phyloP scores from a whole-genome alignment of 2,329 filamentous ascomycete genomes.

The Monascus ruber region DNA sequence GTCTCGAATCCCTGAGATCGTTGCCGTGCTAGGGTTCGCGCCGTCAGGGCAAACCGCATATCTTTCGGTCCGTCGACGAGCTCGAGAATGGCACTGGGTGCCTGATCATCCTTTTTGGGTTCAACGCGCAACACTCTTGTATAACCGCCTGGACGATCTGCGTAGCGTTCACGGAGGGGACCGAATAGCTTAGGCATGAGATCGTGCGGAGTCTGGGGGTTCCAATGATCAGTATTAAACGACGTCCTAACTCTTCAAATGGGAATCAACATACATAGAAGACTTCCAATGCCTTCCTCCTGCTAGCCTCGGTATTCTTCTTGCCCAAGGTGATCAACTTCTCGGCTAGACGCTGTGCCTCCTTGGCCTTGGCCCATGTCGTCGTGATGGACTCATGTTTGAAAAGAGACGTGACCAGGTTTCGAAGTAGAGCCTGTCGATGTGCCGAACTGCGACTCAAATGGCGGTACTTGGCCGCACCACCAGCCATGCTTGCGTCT shows the following conservation, averaged over 20 bases:
- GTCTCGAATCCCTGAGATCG: constrained; percentile 41
- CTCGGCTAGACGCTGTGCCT: constrained; percentile 85
- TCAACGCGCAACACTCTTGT: constrained; percentile 90
- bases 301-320: constrained; percentile 75
- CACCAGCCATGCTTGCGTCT: constrained; percentile 61
- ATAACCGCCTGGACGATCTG: constrained; percentile 73
- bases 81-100: constrained; percentile 79
- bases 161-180: constrained; percentile 68
- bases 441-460: constrained; percentile 77
- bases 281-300: constrained; percentile 62
- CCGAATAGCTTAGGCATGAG: constrained; percentile 77
- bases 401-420: constrained; percentile 90
- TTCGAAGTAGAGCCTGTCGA: constrained; percentile 83
- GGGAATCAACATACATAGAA: constrained; percentile 58
- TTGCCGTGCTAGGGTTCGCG: constrained; percentile 62
- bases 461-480: constrained; percentile 76
- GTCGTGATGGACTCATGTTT: constrained; percentile 88
- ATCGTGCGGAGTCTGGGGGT: constrained; percentile 26
- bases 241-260: too few species aligned
- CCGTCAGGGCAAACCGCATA: constrained; percentile 89
- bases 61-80: constrained; percentile 90
- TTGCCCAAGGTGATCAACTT: constrained; percentile 91
- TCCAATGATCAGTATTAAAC: background rate
- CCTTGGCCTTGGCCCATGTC: constrained; percentile 93
- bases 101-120: constrained; percentile 78